These are phyloP conservation scores for Larix kaempferi DNA, from an alignment of 75 land plant species.

Conservation along the genomic window DNA sequence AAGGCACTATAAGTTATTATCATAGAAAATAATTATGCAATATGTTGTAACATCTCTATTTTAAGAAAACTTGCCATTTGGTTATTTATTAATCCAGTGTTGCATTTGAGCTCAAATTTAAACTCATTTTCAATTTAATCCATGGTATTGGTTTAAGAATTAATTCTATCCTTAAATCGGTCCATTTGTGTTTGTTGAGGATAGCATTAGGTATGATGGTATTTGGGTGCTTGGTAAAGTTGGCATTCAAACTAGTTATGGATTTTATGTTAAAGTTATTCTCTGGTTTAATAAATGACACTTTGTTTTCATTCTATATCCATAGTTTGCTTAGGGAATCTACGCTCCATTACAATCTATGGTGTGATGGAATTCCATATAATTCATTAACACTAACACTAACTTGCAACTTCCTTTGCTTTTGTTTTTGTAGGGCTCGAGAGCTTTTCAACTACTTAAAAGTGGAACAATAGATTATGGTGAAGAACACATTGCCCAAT, in stretches of 20 bases:
- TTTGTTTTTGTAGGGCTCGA: conserved; percentile 57
- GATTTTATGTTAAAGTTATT: too few species aligned
- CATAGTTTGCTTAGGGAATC: background rate
- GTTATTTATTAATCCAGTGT: too few species aligned
- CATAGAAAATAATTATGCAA: too few species aligned
- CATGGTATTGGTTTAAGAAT: background rate
- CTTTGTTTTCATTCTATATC: background rate
- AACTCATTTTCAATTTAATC: background rate
- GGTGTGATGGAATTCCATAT: background rate
- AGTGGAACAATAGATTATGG: conserved; percentile 60
- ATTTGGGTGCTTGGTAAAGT: background rate
- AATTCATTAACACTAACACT: background rate
- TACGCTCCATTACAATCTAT: background rate
- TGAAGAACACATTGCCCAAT: conserved; percentile 69
- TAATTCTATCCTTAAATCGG: background rate
- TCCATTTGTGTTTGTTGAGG: background rate
- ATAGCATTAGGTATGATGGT: too few species aligned
- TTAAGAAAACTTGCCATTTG: too few species aligned
- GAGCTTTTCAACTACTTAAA: conserved; percentile 76
- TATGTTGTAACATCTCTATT: too few species aligned
- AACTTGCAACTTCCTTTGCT: background rate
- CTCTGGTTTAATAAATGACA: background rate
- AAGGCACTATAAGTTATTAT: too few species aligned
- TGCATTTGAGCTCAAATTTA: background rate
- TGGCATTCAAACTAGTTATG: background rate